Base-by-base conservation (phyloP, 768 basidiomycete genomes). In the Tylopilus balloui region DNA sequence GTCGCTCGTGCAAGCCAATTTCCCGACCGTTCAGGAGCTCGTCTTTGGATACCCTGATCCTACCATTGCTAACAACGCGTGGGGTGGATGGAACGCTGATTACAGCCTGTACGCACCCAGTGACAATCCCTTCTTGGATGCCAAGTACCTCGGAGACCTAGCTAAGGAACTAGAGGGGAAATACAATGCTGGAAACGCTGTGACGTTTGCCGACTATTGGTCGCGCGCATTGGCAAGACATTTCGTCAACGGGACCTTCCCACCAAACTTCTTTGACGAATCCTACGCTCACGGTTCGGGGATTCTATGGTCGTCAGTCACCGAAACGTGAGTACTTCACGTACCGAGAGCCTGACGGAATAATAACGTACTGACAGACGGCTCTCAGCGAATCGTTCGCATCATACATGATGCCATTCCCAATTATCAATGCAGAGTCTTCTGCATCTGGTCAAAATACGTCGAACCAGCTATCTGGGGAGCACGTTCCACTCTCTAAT, bases 1-100 rank as follows among this genome's bases (percentile, higher is more conserved):
- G 9, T 76, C 73, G 1, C 68, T 76, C 39, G 60, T 58, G 1
- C 68, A 75, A 39, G 67, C 72, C 50, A 66, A 71, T 60, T 68
- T 75, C 39, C 69, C 71, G 10, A 65, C 60, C 2, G 62, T 73
- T 0, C 66, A 70, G 28, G 66, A 74, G 9, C 63, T 74, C 27
- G 23, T 64, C 1, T 67, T 74, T n/a, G 71, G 71, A 8, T 57
- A 59, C 14, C 13, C 52, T 11, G 6, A 50, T 12, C 13, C 60
- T 1, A 53, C 54, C 12, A 55, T 43, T 1, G 42, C 58, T 1
- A 48, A 63, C 29, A 35, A 54, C 29, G 42, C 60, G 21, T 71
- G 66, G 52, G 67, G 62, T 9, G 69, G 69, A 23, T 72, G 71
- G 71, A 56, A 67, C 13, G 52, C 66, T 1, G 31, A 57, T 0